Evolutionary conservation across 306 rosid genomes (phyloP), one percentile per base, ranked within the genome.

Genomic region (Dryas drummondii): DNA sequence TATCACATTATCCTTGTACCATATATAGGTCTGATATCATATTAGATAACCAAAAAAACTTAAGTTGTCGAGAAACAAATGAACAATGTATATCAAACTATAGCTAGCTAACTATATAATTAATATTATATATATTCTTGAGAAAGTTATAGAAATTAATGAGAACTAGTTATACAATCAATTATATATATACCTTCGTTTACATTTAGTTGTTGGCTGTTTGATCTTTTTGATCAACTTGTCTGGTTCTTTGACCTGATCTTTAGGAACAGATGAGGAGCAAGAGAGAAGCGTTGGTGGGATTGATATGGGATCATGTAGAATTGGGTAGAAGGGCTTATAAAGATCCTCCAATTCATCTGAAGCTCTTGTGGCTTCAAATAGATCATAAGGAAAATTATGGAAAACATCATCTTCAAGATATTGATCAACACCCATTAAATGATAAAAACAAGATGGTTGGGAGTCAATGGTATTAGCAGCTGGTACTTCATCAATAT

Each of bases 321-420:
- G 76, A 62, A 74, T 75, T 7, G 96, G 91, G 68, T 78, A 84
- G 70, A 87, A 88, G 32, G 96, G 97, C 61, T 82, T 88, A 74
- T 76, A 85, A 79, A 88, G 82, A 5, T 85, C 89, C 48, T 84
- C 91, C 46, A 94, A 79, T 51, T 88, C 97, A 75, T 86, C 86
- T 9, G 81, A 57, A 46, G 75, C 80, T 45, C 83, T 71, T 7
- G 79, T 55, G 57, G 87, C 74, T 70, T 87, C 89, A 77, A 90
- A 79, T 68, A 87, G 74, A 32, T 32, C 37, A 61, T 79, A 86
- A 69, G 45, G 37, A 2, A 32, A 32, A 32, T 32, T 49, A 19
- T 42, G 53, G 71, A 89, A 76, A 26, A 81, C 71, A 12, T 70
- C 82, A 41, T 87, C 81, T 79, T 88, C 88, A 32, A 32, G 37